Percentiles rank a stretch among this genome's conserved stretches.
phyloP scores from a whole-genome alignment of 352 stramenopile species.

The Chrysophaeum taylorii region DNA sequence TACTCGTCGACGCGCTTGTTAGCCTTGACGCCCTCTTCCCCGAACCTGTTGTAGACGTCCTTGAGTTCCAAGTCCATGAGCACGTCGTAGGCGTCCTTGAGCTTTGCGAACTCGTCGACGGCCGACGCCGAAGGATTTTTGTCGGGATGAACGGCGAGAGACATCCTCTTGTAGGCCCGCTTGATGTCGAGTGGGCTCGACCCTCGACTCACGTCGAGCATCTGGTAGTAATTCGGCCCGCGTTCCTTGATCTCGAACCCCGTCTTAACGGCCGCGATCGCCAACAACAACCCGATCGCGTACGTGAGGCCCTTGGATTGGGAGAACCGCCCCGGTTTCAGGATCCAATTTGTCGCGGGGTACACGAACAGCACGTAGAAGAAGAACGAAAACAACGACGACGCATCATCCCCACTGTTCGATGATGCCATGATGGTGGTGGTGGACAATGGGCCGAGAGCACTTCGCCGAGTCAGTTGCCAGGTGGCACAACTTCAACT shows the following conservation, averaged over 20 bases:
- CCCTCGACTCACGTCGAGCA: constrained; percentile 73
- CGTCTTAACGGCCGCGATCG: constrained; percentile 78
- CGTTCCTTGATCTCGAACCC: constrained; percentile 73
- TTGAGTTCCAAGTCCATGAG: constrained; percentile 81
- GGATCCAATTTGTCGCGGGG: constrained; percentile 85
- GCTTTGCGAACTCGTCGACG: constrained; percentile 75
- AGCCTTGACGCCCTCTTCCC: constrained; percentile 72
- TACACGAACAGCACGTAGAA: constrained; percentile 72
- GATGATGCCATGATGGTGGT: too few relatives aligned
- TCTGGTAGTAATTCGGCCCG: constrained; percentile 83
- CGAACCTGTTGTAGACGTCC: constrained; percentile 90
- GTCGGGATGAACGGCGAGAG: constrained; percentile 87
- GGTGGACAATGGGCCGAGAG: too few relatives aligned
- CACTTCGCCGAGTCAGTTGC: too few relatives aligned
- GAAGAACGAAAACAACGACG: constrained; percentile 42
- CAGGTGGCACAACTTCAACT: too few relatives aligned
- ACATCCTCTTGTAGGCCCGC: constrained; percentile 83
- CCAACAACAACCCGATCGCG: constrained; percentile 80
- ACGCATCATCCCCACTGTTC: too few relatives aligned
- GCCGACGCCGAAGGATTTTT: constrained; percentile 84
- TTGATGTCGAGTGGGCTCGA: constrained; percentile 86
- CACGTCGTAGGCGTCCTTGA: constrained; percentile 87
- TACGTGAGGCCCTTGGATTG: constrained; percentile 78
- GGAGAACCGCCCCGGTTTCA: constrained; percentile 80
- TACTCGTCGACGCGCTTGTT: constrained; percentile 72